phyloP scores from a whole-genome alignment of 1,139 yeast species.

The Eremothecium coryli region DNA sequence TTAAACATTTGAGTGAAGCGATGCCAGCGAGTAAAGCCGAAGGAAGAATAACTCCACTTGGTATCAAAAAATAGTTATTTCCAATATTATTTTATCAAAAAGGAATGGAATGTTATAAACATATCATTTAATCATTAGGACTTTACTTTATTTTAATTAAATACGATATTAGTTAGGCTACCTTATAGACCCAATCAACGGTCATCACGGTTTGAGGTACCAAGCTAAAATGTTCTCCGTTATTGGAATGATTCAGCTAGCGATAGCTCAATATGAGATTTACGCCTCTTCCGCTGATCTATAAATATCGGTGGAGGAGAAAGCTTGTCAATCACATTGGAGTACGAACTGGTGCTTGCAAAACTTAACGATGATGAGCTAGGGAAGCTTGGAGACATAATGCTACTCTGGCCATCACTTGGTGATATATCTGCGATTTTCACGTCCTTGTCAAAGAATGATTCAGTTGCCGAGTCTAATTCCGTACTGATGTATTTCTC shows the following conservation, averaged over 20 bases:
- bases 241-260: constrained; percentile 19
- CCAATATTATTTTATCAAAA: too few species aligned
- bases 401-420: constrained; percentile 1
- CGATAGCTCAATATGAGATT: constrained; percentile 23
- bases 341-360: neutral
- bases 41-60: too few species aligned
- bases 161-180: too few species aligned
- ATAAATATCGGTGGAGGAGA: constrained; percentile 7
- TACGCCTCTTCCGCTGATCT: constrained; percentile 12
- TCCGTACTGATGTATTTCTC: constrained; percentile 26
- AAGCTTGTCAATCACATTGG: constrained; percentile 1
- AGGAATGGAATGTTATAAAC: too few species aligned
- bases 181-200: too few species aligned
- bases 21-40: too few species aligned
- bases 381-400: constrained; percentile 6
- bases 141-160: too few species aligned
- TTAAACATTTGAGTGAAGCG: too few species aligned
- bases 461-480: constrained; percentile 19
- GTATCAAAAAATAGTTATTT: too few species aligned
- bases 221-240: too few species aligned
- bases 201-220: too few species aligned
- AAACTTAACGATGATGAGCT: constrained; percentile 4
- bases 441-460: constrained; percentile 9
- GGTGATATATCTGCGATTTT: constrained; percentile 1
- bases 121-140: too few species aligned